Evolutionary conservation across 768 basidiomycete genomes (phyloP), one percentile per base, ranked within the genome.

Genomic region (Astraeus odoratus): DNA sequence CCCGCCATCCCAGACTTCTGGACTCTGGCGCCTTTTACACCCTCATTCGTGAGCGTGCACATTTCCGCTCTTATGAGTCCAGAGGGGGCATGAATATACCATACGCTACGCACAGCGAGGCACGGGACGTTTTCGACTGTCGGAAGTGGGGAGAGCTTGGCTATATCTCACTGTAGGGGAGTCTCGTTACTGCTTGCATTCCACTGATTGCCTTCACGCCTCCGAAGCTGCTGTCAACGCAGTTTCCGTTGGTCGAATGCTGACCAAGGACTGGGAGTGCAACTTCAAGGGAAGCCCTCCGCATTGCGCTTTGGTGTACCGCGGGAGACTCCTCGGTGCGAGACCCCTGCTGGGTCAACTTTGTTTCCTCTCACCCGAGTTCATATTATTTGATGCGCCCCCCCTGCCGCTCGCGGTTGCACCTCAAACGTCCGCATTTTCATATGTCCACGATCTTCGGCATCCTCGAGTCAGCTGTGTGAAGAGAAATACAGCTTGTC

Each of bases 121-220:
- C 33, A 34, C n/a, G 4, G 33, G n/a, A 9, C 10, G 7, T 34
- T 34, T 1, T n/a, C 1, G 12, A 34, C 12, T 5, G 10, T 6
- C n/a, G n/a, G 33, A n/a, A n/a, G n/a, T n/a, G n/a, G n/a, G n/a
- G n/a, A n/a, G n/a, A n/a, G n/a, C n/a, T n/a, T n/a, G n/a, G n/a
- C n/a, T n/a, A n/a, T n/a, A n/a, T n/a, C n/a, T n/a, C n/a, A n/a
- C n/a, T n/a, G n/a, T n/a, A n/a, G n/a, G n/a, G n/a, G n/a, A n/a
- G n/a, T n/a, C n/a, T n/a, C n/a, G n/a, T n/a, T n/a, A n/a, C n/a
- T n/a, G n/a, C n/a, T n/a, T 34, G 7, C 10, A 34, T 13, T 12
- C n/a, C 10, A 31, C 19, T 18, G 9, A 23, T 24, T 53, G 44
- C 15, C 13, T 52, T 0, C 49, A 51, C 9, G 39, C 39, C 1